Evolutionary conservation across 169 alveolate species (phyloP).

Genomic region (Eimeria praecox): DNA sequence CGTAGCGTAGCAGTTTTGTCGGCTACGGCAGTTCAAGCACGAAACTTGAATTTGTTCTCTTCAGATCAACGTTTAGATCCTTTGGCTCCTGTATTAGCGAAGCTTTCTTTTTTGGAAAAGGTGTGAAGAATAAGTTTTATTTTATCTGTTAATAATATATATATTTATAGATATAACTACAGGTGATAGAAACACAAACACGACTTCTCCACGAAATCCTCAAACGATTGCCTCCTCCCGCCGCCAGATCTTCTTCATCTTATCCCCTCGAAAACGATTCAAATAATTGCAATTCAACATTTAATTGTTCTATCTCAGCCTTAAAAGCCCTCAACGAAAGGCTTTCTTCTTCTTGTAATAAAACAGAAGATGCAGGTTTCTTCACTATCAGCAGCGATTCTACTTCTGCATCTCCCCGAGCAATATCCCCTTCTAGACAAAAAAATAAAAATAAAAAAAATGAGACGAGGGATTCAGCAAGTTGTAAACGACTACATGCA

Average conservation of each 20-base stretch:
- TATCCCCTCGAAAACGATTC: not conserved
- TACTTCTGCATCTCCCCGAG: not conserved
- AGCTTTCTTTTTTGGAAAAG: constrained; percentile 20
- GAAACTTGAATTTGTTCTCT: not conserved
- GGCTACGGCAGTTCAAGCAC: not conserved
- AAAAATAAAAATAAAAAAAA: too few species aligned
- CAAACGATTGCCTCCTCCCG: not conserved
- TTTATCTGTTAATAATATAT: not conserved
- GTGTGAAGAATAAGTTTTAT: not conserved
- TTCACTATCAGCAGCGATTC: not conserved
- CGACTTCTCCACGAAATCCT: not conserved
- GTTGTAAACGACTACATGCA: not conserved
- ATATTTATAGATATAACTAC: not conserved
- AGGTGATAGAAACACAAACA: constrained; percentile 9
- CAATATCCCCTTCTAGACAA: not conserved
- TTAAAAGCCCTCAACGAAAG: not conserved
- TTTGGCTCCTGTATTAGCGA: constrained; percentile 33
- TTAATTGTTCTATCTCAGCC: not conserved
- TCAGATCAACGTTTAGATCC: not conserved
- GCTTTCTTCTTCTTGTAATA: not conserved
- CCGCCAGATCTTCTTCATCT: not conserved
- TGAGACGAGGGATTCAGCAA: not conserved
- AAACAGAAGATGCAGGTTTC: not conserved
- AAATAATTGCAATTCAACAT: not conserved
- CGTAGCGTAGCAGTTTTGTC: not conserved